These are phyloP conservation scores for Cornus florida DNA, from an alignment of 148 eudicot species.

Conservation along the genomic window DNA sequence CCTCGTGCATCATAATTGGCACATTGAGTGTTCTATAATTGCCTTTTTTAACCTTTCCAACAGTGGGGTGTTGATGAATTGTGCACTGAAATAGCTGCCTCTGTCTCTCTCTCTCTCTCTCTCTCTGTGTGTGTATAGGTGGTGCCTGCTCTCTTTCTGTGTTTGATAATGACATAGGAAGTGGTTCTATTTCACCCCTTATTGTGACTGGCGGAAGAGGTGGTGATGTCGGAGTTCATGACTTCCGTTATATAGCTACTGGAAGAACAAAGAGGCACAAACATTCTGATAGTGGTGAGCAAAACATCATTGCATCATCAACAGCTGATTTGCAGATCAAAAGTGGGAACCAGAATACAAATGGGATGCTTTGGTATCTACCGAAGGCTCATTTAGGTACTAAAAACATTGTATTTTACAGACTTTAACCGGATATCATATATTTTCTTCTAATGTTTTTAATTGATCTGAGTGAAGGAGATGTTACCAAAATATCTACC, in stretches of 20 bases:
- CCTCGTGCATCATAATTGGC: neutral
- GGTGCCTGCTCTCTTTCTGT: slow-evolving; percentile 90
- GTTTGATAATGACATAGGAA: slow-evolving; percentile 92
- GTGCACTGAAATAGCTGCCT: neutral
- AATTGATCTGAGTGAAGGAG: slow-evolving; percentile 48
- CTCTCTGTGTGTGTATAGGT: slow-evolving; percentile 40
- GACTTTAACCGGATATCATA: neutral
- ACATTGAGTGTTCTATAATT: neutral
- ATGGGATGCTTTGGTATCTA: slow-evolving; percentile 99
- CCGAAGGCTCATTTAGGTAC: slow-evolving; percentile 98
- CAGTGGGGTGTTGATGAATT: slow-evolving; percentile 1
- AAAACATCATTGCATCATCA: slow-evolving; percentile 44
- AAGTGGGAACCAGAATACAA: slow-evolving; percentile 81
- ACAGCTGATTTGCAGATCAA: slow-evolving; percentile 49
- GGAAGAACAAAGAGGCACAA: slow-evolving; percentile 81
- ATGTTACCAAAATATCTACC: slow-evolving; percentile 77
- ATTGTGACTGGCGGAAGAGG: slow-evolving; percentile 95
- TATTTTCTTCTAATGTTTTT: slow-evolving; percentile 8
- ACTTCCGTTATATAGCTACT: slow-evolving; percentile 98
- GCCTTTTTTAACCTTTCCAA: slow-evolving; percentile 5
- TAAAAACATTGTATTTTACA: neutral
- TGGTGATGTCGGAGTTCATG: slow-evolving; percentile 98
- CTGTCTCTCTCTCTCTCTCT: neutral
- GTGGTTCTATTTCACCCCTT: slow-evolving; percentile 90
- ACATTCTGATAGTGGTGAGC: slow-evolving; percentile 53